Conservation (phyloP, 768 basidiomycete genomes). For the Wakefieldia striispora region DNA sequence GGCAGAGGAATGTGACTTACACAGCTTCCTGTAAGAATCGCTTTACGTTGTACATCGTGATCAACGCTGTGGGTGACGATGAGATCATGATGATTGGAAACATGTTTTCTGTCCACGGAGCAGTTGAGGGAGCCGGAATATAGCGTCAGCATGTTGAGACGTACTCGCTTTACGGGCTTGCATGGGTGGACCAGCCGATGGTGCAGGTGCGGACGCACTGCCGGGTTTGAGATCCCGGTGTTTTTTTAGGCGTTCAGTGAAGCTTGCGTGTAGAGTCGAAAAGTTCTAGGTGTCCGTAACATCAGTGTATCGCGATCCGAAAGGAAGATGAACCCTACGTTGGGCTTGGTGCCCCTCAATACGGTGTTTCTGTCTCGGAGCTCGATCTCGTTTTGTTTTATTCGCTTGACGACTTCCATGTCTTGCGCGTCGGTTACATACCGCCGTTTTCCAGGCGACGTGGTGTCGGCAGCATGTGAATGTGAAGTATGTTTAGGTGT, state of each 20-base stretch:
- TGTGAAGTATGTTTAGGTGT: slow-evolving; percentile 22
- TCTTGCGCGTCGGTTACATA: slow-evolving; percentile 80
- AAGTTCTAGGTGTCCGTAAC: slow-evolving; percentile 65
- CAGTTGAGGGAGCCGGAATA: neutral
- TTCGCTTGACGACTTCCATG: slow-evolving; percentile 83
- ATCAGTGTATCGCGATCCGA: neutral
- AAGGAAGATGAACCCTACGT: slow-evolving; percentile 48
- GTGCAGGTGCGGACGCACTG: slow-evolving; percentile 37
- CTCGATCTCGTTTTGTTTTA: slow-evolving; percentile 71
- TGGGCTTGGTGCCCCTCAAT: slow-evolving; percentile 77
- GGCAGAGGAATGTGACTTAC: slow-evolving; percentile 39
- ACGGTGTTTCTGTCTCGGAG: slow-evolving; percentile 81
- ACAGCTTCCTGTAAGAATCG: slow-evolving; percentile 87
- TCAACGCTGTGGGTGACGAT: slow-evolving; percentile 86
- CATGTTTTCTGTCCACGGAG: slow-evolving; percentile 50
- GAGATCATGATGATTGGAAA: slow-evolving; percentile 98
- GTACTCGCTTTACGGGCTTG: slow-evolving; percentile 69
- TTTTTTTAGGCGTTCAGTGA: slow-evolving; percentile 76
- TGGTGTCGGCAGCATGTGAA: slow-evolving; percentile 25
- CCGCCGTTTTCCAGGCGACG: slow-evolving; percentile 62
- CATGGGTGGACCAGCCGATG: slow-evolving; percentile 37
- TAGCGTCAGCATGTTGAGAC: slow-evolving; percentile 21
- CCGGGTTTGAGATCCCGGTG: slow-evolving; percentile 64
- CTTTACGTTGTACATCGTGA: slow-evolving; percentile 98
- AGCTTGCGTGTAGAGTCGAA: slow-evolving; percentile 58